Conservation (phyloP, 1,284 basidiomycete genomes). For the Amylostereum areolatum region DNA sequence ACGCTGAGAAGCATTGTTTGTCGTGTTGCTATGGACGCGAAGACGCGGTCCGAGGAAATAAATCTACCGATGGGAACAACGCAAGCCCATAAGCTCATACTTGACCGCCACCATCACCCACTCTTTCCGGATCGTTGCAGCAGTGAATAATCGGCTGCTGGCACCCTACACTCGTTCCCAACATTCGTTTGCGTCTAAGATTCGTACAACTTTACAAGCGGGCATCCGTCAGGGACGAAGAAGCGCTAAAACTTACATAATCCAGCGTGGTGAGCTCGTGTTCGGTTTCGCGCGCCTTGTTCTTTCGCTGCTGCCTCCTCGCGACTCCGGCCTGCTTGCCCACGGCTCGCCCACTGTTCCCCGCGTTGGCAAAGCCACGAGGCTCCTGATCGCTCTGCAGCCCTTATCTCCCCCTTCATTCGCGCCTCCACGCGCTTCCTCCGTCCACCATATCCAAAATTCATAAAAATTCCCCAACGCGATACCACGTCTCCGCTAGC, state of each 20-base stretch:
- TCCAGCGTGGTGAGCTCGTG: not conserved
- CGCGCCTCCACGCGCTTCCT: not conserved
- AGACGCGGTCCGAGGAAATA: no score
- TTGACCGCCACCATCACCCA: no score
- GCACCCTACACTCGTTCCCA: not conserved
- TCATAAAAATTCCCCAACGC: not conserved
- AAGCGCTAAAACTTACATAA: not conserved
- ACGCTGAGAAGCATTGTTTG: no score
- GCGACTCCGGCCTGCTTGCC: not conserved
- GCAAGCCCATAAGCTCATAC: no score
- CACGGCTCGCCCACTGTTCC: not conserved
- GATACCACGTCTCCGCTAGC: constrained; percentile 1
- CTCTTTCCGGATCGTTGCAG: no score
- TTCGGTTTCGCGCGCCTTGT: not conserved
- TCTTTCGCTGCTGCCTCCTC: not conserved
- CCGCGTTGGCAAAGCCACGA: constrained; percentile 5
- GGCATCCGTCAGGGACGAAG: not conserved
- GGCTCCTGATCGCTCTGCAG: constrained; percentile 5
- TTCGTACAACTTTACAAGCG: not conserved
- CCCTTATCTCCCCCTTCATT: not conserved
- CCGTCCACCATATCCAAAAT: not conserved
- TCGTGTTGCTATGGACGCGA: no score
- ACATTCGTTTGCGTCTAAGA: not conserved
- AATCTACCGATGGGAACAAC: no score
- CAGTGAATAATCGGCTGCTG: no score